Conservation (phyloP, 768 basidiomycete species). For the Rhodotorula diobovata region DNA sequence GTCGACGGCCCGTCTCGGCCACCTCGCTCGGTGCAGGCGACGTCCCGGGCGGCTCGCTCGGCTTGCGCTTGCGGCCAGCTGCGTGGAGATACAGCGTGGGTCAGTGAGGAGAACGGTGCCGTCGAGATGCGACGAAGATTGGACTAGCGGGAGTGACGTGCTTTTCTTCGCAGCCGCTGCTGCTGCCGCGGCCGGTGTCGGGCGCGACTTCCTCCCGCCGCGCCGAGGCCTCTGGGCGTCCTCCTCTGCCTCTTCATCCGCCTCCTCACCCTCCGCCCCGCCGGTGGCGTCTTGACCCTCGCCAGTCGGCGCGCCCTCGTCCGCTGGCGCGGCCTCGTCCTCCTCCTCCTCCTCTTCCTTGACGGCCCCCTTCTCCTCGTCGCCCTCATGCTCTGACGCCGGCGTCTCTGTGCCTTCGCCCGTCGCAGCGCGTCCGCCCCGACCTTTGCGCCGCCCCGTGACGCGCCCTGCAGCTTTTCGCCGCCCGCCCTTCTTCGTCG, state of each 20-base stretch:
- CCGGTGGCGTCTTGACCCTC: not conserved
- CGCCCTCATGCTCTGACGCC: not conserved
- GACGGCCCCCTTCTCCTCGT: not conserved
- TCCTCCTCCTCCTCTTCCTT: not conserved
- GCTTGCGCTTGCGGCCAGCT: constrained; percentile 13
- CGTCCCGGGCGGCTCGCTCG: not conserved
- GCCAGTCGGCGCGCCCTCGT: too few relatives aligned
- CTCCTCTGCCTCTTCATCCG: not conserved
- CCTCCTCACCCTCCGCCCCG: not conserved
- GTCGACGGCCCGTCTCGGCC: not conserved
- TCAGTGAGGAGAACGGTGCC: too few relatives aligned
- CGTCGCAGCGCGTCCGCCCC: not conserved
- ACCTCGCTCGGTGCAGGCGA: not conserved
- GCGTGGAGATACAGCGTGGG: not conserved
- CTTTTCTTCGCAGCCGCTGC: not conserved
- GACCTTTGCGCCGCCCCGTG: not conserved
- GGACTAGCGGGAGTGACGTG: not conserved
- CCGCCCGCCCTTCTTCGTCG: too few relatives aligned
- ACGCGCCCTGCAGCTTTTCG: too few relatives aligned
- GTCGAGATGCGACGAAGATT: too few relatives aligned
- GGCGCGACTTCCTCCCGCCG: not conserved
- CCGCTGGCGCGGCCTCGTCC: not conserved
- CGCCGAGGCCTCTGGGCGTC: not conserved
- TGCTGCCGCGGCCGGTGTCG: not conserved
- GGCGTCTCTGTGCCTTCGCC: not conserved